A percentile compares a stretch with the other conserved stretches of the same genome.
phyloP scores from a whole-genome alignment of 148 eudicot genomes.

The Chenopodium album region DNA sequence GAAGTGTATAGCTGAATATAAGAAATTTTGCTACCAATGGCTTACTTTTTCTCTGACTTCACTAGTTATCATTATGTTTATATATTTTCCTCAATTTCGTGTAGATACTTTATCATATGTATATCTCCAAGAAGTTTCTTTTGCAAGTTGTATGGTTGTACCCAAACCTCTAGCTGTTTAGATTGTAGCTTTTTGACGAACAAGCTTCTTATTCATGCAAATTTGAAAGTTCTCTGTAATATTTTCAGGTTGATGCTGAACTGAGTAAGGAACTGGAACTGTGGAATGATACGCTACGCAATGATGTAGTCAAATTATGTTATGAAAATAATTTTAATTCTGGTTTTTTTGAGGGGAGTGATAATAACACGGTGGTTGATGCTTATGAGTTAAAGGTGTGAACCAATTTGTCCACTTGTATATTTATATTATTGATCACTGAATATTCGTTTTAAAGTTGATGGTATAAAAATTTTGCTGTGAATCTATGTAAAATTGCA shows the following conservation, averaged over 20 bases:
- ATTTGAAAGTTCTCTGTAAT: slow-evolving; percentile 7
- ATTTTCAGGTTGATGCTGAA: slow-evolving; percentile 77
- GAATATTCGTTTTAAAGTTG: not conserved
- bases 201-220: not conserved
- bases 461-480: not conserved
- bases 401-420: not conserved
- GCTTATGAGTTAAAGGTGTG: slow-evolving; percentile 91
- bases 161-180: not conserved
- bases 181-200: not conserved
- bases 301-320: slow-evolving; percentile 84
- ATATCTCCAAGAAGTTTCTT: not conserved
- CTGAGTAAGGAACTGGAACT: slow-evolving; percentile 90
- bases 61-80: not conserved
- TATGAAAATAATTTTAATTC: slow-evolving; percentile 87
- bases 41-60: not conserved
- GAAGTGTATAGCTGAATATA: not conserved
- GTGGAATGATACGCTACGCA: slow-evolving; percentile 90
- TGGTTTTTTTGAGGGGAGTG: slow-evolving; percentile 94
- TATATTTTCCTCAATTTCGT: not conserved
- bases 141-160: not conserved
- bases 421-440: not conserved
- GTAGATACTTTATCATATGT: not conserved
- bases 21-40: not conserved
- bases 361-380: slow-evolving; percentile 70
- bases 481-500: slow-evolving; percentile 29